These are phyloP conservation scores for Beta lomatogona DNA, from an alignment of 179 eudicot species.

Conservation along the genomic window DNA sequence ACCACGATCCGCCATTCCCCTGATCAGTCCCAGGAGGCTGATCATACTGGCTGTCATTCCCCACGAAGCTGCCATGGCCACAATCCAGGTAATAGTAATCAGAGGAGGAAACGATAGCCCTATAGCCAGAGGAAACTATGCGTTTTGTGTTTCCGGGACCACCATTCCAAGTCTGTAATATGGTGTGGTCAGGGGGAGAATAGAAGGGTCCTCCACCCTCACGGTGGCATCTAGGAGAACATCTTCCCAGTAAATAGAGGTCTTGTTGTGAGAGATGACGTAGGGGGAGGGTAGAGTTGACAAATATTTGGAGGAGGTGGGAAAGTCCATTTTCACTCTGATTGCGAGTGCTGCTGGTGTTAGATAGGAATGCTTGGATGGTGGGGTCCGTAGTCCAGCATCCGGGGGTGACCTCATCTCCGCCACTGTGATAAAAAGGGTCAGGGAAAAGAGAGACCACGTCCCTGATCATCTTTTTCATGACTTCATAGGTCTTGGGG, in stretches of 20 bases:
- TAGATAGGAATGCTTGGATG: constrained; percentile 47
- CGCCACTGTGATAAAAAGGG: constrained; percentile 67
- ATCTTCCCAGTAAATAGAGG: constrained; percentile 90
- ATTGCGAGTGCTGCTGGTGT: constrained; percentile 31
- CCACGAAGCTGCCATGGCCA: constrained; percentile 78
- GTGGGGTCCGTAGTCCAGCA: constrained; percentile 84
- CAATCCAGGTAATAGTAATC: constrained; percentile 90
- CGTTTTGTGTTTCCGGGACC: constrained; percentile 69
- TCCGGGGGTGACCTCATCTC: constrained; percentile 71
- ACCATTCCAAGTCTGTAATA: constrained; percentile 79
- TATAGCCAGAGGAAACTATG: constrained; percentile 67
- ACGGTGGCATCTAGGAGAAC: constrained; percentile 54
- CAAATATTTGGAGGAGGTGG: constrained; percentile 59
- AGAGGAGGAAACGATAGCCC: constrained; percentile 74
- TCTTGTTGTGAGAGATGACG: constrained; percentile 55
- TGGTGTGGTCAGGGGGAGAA: constrained; percentile 61
- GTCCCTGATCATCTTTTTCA: constrained; percentile 54
- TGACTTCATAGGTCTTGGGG: constrained; percentile 73
- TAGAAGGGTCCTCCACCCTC: constrained; percentile 36
- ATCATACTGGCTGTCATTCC: constrained; percentile 65
- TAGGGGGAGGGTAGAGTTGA: constrained; percentile 70
- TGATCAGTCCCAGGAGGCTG: constrained; percentile 56
- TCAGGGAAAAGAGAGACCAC: constrained; percentile 68
- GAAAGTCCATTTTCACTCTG: constrained; percentile 34
- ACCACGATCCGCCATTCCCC: constrained; percentile 85